A percentile compares a stretch with the other conserved stretches of the same genome.
Evolutionary conservation across 768 basidiomycete genomes (phyloP).

Genomic region (Termitomyces sp.): DNA sequence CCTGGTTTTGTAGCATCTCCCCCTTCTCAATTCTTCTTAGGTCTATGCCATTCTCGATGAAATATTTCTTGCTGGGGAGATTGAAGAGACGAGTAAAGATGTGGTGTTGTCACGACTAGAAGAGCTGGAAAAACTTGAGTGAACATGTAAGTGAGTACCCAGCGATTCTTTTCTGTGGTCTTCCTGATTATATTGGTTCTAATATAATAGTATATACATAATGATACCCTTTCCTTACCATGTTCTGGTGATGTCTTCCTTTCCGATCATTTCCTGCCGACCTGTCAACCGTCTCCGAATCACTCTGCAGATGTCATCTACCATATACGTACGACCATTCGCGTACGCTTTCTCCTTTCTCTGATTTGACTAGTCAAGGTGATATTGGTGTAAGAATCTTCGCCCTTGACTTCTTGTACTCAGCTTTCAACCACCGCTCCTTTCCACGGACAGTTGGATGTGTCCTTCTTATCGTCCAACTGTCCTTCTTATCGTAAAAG

Average conservation of each 20-base stretch:
- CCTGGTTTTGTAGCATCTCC: not conserved
- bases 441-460: not conserved
- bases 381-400: not conserved
- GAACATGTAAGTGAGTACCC: conserved; percentile 5
- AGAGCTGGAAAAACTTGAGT: conserved; percentile 91
- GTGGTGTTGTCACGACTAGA: conserved; percentile 90
- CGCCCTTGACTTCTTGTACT: not conserved
- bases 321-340: conserved; percentile 10
- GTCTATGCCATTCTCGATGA: conserved; percentile 99
- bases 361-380: not conserved
- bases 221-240: conserved; percentile 14
- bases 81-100: conserved; percentile 97
- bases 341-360: not conserved
- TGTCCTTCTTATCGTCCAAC: conserved; percentile 2
- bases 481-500: conserved; percentile 1
- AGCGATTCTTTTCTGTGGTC: not conserved
- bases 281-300: not conserved
- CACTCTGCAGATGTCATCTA: not conserved
- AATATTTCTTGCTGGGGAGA: conserved; percentile 96
- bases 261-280: not conserved
- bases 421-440: conserved; percentile 1
- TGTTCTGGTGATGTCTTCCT: not conserved
- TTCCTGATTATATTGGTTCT: not conserved
- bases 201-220: not conserved
- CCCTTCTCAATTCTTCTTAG: conserved; percentile 32